Conservation (phyloP, 2,329 filamentous ascomycete genomes). For the Coniochaeta pulveracea region DNA sequence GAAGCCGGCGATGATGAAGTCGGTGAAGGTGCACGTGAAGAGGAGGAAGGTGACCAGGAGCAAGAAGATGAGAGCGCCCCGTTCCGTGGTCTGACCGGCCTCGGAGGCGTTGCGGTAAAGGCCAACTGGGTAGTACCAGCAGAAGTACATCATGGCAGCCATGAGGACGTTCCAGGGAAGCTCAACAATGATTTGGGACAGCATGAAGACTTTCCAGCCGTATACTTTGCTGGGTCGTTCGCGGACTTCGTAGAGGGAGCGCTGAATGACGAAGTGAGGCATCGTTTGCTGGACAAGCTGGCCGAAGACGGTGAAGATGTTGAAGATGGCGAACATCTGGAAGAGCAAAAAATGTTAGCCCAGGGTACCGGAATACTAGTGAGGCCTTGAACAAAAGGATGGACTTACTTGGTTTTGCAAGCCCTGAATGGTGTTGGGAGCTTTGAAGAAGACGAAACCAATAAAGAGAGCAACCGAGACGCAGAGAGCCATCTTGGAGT, state of each 20-base stretch:
- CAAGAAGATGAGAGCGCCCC: constrained; percentile 70
- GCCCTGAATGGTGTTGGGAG: constrained; percentile 62
- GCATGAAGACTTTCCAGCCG: constrained; percentile 75
- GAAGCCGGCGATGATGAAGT: constrained; percentile 65
- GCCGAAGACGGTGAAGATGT: constrained; percentile 72
- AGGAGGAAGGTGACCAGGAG: constrained; percentile 65
- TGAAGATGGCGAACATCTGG: constrained; percentile 78
- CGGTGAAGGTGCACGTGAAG: constrained; percentile 72
- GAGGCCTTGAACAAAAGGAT: background rate
- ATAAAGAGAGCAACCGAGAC: constrained; percentile 60
- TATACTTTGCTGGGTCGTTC: constrained; percentile 79
- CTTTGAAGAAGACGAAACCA: constrained; percentile 68
- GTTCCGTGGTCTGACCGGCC: constrained; percentile 50
- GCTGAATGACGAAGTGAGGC: constrained; percentile 76
- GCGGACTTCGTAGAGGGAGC: constrained; percentile 72
- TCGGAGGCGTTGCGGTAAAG: constrained; percentile 58
- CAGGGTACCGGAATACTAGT: background rate
- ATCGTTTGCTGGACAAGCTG: constrained; percentile 71
- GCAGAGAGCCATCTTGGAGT: constrained; percentile 65
- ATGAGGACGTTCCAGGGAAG: constrained; percentile 74
- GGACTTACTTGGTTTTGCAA: constrained; percentile 48
- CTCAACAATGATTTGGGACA: constrained; percentile 74
- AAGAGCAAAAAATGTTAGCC: background rate
- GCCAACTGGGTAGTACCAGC: constrained; percentile 80
- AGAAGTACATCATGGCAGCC: constrained; percentile 65